Evolutionary conservation across 2,329 filamentous ascomycete species (phyloP), one percentile per base, ranked within the genome.

Genomic region (Claviceps citrina): DNA sequence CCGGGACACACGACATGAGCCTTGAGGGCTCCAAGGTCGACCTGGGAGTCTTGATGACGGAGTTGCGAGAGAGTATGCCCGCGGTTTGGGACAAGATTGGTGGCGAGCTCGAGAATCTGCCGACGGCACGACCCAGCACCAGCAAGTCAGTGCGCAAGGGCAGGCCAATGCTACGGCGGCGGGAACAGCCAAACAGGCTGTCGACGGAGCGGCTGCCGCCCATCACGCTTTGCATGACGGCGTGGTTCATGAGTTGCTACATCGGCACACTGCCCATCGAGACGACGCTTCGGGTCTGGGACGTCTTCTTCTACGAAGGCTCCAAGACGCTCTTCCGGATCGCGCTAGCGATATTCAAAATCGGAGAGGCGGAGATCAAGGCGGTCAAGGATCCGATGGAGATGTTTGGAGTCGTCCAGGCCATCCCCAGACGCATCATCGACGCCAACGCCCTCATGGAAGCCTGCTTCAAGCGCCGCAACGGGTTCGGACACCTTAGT

Each of bases 231-330:
- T 93, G 86, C 49, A 85, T 91, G 59, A 94, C 87, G 8, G 84
- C 87, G 4, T 96, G 89, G 89, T 93, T 96, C 59, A 95, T 96
- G 89, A 93, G 84, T 36, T 83, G 91, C 51, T 95, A 91, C 58
- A 91, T 95, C 45, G 86, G 87, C 39, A 93, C 84, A 0, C 65
- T 96, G 15, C 89, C 89, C 2, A 86, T 93, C 45, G 89, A 96
- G 62, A 85, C 81, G 15, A 89, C 87, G 0, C 71, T 95, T 15
- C 81, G 89, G 7, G 84, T 95, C 1, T 96, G 89, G 89, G 89
- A 96, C 51, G 76, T 85, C 1, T 87, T 96, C 55, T 93, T 95
- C 58, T 94, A 93, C 59, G 89, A 96, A 60, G 89, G 89, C 3
- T 86, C 82, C 36, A 93, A 91, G 58, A 94, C 86, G 0, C 73